Percentiles rank a stretch among this genome's conserved stretches.
These are phyloP conservation scores for Coniferiporia weirii DNA, from an alignment of 1,284 basidiomycete genomes.

Conservation along the genomic window DNA sequence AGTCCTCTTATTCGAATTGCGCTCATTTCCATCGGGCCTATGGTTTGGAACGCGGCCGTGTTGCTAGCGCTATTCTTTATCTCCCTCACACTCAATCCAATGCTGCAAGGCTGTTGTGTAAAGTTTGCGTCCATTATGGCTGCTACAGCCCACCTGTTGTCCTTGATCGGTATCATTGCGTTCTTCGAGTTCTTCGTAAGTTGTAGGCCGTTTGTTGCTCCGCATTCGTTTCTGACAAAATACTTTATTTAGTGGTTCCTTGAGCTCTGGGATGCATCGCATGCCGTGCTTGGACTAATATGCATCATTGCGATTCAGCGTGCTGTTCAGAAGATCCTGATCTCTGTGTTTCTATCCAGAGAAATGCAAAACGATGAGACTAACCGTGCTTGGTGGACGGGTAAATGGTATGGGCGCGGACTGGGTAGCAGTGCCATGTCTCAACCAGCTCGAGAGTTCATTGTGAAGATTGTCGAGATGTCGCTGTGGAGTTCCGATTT, in stretches of 20 bases:
- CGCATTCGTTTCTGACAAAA: conserved; percentile 19
- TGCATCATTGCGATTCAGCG: conserved; percentile 86
- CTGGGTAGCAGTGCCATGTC: conserved; percentile 85
- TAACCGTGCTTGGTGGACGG: conserved; percentile 98
- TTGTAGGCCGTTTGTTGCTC: conserved; percentile 24
- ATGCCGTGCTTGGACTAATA: conserved; percentile 87
- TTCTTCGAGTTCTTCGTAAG: conserved; percentile 95
- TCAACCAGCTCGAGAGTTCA: conserved; percentile 91
- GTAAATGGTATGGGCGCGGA: conserved; percentile 93
- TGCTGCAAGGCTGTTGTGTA: conserved; percentile 75
- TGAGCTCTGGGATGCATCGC: conserved; percentile 93
- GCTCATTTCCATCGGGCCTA: conserved; percentile 88
- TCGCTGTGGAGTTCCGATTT: conserved; percentile 92
- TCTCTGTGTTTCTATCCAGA: conserved; percentile 87
- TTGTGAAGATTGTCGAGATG: conserved; percentile 97
- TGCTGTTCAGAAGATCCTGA: conserved; percentile 88
- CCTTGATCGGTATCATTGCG: conserved; percentile 75
- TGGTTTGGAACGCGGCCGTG: conserved; percentile 93
- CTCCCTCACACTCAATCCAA: conserved; percentile 88
- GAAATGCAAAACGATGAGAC: conserved; percentile 98
- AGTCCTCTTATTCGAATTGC: conserved; percentile 87
- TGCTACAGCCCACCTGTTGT: conserved; percentile 76
- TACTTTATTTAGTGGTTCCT: conserved; percentile 77
- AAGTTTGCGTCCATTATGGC: conserved; percentile 91
- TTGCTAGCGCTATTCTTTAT: conserved; percentile 85